Evolutionary conservation across 2,329 filamentous ascomycete species (phyloP), one percentile per base, ranked within the genome.

Genomic region (Trichoderma gracile): DNA sequence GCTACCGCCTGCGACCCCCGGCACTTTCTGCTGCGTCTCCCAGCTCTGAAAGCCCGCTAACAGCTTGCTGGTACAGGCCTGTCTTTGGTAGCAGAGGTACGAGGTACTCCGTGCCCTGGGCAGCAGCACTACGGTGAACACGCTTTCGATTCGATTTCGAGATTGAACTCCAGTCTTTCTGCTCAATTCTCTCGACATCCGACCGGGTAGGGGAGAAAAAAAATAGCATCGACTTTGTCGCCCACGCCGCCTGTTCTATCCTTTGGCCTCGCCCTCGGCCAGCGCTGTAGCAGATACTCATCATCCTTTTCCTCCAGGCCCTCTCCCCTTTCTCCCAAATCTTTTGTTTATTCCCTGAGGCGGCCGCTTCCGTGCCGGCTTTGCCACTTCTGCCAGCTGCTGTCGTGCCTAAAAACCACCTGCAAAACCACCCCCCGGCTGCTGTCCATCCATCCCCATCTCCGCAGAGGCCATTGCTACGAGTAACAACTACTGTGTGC

Each of bases 341-440:
- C 17, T 46, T 38, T 52, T 52, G 33, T 42, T 49, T 50, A 50
- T 43, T 49, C 21, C 40, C 57, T 23, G 10, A 59, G 56, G 45
- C 56, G 56, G 45, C 45, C 56, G 45, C 56, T 27, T 53, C 58
- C 47, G 47, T 45, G 38, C 58, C 47, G 58, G 49, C 49, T 40
- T 30, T 38, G 57, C 57, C 46, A 50, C 57, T 60, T 60, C 40
- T 60, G 46, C 46, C 30, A n/a, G 33, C 33, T 60, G 58, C 38
- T 61, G 58, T 61, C 58, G 58, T 61, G 58, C 58, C 58, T 61
- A 61, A 61, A 61, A 30, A 23, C 58, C 58, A 46, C 58, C 58
- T 19, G 58, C 33, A 38, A 38, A 38, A 10, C 3, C 6, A 10
- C 33, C 33, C 33, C 33, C 33, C 33, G 33, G 33, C 25, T 57